Percentiles rank a stretch among this genome's conserved stretches.
Conservation (phyloP, 768 basidiomycete species). For the Dioszegia hungarica region DNA sequence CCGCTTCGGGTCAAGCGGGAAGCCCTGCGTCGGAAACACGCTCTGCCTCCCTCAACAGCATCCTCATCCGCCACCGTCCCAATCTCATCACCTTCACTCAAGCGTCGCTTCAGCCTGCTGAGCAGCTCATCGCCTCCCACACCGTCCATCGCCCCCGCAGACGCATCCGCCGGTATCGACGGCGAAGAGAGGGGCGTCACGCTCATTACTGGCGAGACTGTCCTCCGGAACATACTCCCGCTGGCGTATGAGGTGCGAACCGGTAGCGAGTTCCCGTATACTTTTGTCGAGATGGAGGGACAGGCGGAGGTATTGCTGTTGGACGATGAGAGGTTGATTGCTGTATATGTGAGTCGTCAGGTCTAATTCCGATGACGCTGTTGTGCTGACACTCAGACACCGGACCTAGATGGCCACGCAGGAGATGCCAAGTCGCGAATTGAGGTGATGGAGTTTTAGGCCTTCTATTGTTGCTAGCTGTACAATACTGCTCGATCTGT, state of each 20-base stretch:
- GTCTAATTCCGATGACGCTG: neutral
- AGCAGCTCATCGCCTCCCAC: too few species aligned
- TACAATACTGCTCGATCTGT: too few species aligned
- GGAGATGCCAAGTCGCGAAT: neutral
- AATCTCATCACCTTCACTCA: too few species aligned
- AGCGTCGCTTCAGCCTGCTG: too few species aligned
- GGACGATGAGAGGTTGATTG: conserved; percentile 33
- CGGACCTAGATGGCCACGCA: neutral
- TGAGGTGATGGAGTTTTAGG: conserved; percentile 9
- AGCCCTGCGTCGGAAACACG: neutral
- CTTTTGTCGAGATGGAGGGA: conserved; percentile 12
- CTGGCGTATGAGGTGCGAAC: conserved; percentile 16
- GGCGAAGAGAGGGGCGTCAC: conserved; percentile 15
- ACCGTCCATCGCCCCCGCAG: neutral
- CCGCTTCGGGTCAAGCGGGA: conserved; percentile 28
- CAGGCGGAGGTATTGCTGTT: conserved; percentile 23
- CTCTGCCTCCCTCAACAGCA: neutral
- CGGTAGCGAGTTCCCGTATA: conserved; percentile 29
- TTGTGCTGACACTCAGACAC: conserved; percentile 7
- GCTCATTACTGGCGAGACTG: conserved; percentile 25
- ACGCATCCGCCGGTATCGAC: neutral
- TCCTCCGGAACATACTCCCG: conserved; percentile 8
- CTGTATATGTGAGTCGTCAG: conserved; percentile 30
- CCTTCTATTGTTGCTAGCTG: too few species aligned
- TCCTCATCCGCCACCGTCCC: too few species aligned